Evolutionary conservation across 192 early-diverging fungal genomes (phyloP).

Genomic region (Dissophora globulifera): DNA sequence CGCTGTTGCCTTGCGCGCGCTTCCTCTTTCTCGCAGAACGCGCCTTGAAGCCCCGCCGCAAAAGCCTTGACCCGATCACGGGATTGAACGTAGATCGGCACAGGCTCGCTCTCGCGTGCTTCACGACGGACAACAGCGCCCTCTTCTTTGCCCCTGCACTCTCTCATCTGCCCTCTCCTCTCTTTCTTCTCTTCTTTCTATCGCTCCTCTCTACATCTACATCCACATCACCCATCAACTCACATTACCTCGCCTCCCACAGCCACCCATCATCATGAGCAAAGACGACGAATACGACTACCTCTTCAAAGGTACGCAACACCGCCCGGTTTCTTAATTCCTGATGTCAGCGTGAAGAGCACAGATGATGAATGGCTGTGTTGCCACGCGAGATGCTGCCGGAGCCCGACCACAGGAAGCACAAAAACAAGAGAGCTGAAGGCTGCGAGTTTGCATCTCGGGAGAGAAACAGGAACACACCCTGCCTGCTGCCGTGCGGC

Average conservation of each 20-base stretch:
- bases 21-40: too few relatives aligned
- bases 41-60: too few relatives aligned
- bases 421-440: too few relatives aligned
- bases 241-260: not conserved
- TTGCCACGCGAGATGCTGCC: constrained; percentile 21
- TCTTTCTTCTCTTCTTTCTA: not conserved
- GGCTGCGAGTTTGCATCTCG: too few relatives aligned
- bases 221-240: too few relatives aligned
- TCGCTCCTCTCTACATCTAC: too few relatives aligned
- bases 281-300: constrained; percentile 88
- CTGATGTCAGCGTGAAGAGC: not conserved
- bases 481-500: not conserved
- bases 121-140: too few relatives aligned
- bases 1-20: too few relatives aligned
- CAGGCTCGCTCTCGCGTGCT: too few relatives aligned
- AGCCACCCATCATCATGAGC: constrained; percentile 49
- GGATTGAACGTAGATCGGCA: too few relatives aligned
- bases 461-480: too few relatives aligned
- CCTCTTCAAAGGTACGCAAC: constrained; percentile 78
- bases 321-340: not conserved
- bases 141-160: not conserved
- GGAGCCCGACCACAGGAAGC: constrained; percentile 8
- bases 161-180: not conserved
- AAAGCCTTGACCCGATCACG: too few relatives aligned
- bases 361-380: constrained; percentile 21